Evolutionary conservation across 371 early-diverging fungal species (phyloP).

Genomic region (Capillidium rhysosporum): DNA sequence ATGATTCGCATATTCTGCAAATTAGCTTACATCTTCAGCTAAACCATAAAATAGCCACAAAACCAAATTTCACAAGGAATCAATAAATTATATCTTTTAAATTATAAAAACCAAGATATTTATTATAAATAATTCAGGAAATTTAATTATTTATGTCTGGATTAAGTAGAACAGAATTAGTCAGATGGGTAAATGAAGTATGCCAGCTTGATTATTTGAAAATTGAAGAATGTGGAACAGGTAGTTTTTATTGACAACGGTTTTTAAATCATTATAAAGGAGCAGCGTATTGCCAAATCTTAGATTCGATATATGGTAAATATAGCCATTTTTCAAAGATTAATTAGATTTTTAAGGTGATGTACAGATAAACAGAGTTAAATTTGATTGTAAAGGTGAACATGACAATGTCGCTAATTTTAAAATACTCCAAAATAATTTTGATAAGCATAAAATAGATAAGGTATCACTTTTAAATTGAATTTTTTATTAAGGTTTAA

Average conservation of each 20-base stretch:
- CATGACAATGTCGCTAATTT: slow-evolving; percentile 65
- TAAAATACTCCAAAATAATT: slow-evolving; percentile 50
- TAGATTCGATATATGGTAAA: slow-evolving; percentile 54
- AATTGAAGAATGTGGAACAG: slow-evolving; percentile 7
- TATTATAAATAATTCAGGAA: too few relatives aligned
- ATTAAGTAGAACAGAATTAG: slow-evolving; percentile 1
- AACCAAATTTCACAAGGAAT: too few relatives aligned
- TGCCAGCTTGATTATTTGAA: not conserved
- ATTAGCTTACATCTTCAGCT: too few relatives aligned
- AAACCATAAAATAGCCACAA: too few relatives aligned
- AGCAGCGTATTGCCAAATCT: slow-evolving; percentile 57
- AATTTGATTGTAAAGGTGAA: slow-evolving; percentile 57
- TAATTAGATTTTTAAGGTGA: slow-evolving; percentile 15
- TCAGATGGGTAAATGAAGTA: slow-evolving; percentile 5
- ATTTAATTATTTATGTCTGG: not conserved
- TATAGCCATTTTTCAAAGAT: not conserved
- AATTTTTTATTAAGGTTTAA: not conserved
- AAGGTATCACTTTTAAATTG: slow-evolving; percentile 14
- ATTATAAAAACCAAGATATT: not conserved
- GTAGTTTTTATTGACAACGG: not conserved
- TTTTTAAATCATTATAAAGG: slow-evolving; percentile 16
- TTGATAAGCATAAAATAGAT: slow-evolving; percentile 39
- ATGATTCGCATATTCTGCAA: too few relatives aligned
- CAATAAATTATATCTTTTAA: too few relatives aligned
- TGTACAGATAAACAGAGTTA: slow-evolving; percentile 46